phyloP scores from a whole-genome alignment of 2,329 filamentous ascomycete genomes.

The Didymella pinodella region DNA sequence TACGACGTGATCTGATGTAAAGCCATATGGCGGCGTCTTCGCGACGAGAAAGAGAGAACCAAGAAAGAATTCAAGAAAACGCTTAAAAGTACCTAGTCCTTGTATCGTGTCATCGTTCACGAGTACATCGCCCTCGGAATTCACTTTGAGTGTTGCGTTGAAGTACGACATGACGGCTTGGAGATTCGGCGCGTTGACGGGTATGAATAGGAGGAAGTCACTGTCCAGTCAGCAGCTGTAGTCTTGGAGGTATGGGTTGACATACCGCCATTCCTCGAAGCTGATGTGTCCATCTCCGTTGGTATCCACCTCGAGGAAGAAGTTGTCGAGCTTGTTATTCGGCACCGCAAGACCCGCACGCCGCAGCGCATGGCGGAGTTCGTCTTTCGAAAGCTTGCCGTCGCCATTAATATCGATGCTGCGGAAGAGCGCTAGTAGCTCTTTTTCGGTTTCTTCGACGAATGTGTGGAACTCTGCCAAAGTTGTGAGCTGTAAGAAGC shows the following conservation, averaged over 20 bases:
- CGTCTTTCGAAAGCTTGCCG: conserved; percentile 85
- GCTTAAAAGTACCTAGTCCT: conserved; percentile 85
- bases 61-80: conserved; percentile 76
- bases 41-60: conserved; percentile 77
- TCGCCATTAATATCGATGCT: conserved; percentile 86
- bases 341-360: conserved; percentile 81
- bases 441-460: conserved; percentile 84
- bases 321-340: conserved; percentile 77
- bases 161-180: conserved; percentile 90
- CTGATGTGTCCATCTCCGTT: conserved; percentile 87
- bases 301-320: conserved; percentile 88
- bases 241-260: background rate
- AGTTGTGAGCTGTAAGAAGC: conserved; percentile 29
- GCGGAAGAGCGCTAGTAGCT: conserved; percentile 82
- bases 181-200: conserved; percentile 73
- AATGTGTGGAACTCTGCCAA: conserved; percentile 83
- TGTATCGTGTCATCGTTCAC: conserved; percentile 90
- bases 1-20: conserved; percentile 35
- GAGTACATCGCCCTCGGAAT: conserved; percentile 90
- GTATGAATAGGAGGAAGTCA: conserved; percentile 92
- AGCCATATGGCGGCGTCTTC: conserved; percentile 54
- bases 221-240: conserved; percentile 48
- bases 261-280: conserved; percentile 97
- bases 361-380: conserved; percentile 80
- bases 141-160: conserved; percentile 85